Percentiles rank a stretch among this genome's conserved stretches.
These are phyloP conservation scores for Wickerhamomyces rabaulensis DNA, from an alignment of 805 yeast species.

Conservation along the genomic window DNA sequence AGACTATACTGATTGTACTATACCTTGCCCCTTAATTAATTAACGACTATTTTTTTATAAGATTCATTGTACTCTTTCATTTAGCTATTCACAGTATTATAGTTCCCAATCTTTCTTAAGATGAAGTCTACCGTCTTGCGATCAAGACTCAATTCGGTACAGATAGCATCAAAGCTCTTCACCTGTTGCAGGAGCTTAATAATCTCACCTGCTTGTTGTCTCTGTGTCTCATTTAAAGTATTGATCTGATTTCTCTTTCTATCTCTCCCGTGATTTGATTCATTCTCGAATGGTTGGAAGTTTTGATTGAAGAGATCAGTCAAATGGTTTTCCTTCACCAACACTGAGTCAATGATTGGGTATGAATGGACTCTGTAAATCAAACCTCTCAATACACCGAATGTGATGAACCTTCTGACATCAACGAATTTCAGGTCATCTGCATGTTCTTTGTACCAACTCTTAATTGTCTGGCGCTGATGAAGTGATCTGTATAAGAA, in stretches of 20 bases:
- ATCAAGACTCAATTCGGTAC: slow-evolving; percentile 61
- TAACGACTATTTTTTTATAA: neutral
- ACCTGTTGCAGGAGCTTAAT: slow-evolving; percentile 41
- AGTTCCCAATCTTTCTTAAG: slow-evolving; percentile 44
- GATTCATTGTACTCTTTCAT: neutral
- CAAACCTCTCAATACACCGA: slow-evolving; percentile 78
- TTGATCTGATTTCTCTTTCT: slow-evolving; percentile 5
- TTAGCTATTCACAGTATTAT: slow-evolving; percentile 39
- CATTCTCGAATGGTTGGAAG: neutral
- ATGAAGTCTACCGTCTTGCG: slow-evolving; percentile 48
- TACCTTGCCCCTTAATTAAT: neutral
- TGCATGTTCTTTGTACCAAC: slow-evolving; percentile 74
- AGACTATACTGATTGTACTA: neutral
- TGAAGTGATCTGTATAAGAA: slow-evolving; percentile 71
- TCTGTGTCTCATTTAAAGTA: slow-evolving; percentile 12
- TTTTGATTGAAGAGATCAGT: slow-evolving; percentile 6
- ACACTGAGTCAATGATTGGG: slow-evolving; percentile 37
- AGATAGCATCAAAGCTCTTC: slow-evolving; percentile 59
- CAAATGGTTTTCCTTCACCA: slow-evolving; percentile 13
- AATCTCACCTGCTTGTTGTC: slow-evolving; percentile 11
- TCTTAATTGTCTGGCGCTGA: slow-evolving; percentile 70
- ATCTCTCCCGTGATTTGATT: neutral
- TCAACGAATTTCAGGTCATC: slow-evolving; percentile 62
- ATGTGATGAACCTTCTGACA: slow-evolving; percentile 75
- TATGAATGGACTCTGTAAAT: slow-evolving; percentile 76